Evolutionary conservation across 768 basidiomycete genomes (phyloP).

Genomic region (Boletus subcaerulescens): DNA sequence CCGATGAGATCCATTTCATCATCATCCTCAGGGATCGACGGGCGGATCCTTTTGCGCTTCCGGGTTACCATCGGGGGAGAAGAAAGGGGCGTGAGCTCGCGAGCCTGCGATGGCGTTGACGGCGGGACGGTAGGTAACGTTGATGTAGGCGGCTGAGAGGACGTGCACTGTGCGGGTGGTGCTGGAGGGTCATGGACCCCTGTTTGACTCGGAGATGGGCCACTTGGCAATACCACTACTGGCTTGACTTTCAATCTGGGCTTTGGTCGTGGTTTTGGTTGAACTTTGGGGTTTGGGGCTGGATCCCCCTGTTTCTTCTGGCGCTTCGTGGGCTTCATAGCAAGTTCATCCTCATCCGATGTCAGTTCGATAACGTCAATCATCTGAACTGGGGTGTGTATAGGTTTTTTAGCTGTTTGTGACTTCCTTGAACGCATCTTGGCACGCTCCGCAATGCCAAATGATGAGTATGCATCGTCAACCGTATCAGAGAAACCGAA

Average conservation of each 20-base stretch:
- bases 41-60: constrained; percentile 27
- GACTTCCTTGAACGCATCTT: constrained; percentile 49
- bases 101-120: constrained; percentile 21
- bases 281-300: constrained; percentile 27
- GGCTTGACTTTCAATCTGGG: constrained; percentile 21
- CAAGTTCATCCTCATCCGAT: constrained; percentile 42
- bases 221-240: constrained; percentile 12
- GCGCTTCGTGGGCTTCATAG: constrained; percentile 30
- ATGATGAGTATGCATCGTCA: constrained; percentile 21
- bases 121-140: constrained; percentile 27
- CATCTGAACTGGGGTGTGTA: background rate
- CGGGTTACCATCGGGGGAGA: constrained; percentile 22
- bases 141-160: constrained; percentile 36
- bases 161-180: constrained; percentile 28
- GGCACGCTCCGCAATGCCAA: constrained; percentile 55
- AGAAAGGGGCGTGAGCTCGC: constrained; percentile 21
- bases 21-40: constrained; percentile 6
- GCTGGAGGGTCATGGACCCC: constrained; percentile 25
- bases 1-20: constrained; percentile 15
- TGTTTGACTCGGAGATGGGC: constrained; percentile 13
- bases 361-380: constrained; percentile 46
- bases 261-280: constrained; percentile 27
- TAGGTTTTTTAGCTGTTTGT: constrained; percentile 14
- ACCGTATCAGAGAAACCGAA: constrained; percentile 5
- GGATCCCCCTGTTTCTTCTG: constrained; percentile 30